Percentiles rank a stretch among this genome's conserved stretches.
These are phyloP conservation scores for Hammondia hammondi DNA, from an alignment of 169 alveolate species.

Conservation along the genomic window DNA sequence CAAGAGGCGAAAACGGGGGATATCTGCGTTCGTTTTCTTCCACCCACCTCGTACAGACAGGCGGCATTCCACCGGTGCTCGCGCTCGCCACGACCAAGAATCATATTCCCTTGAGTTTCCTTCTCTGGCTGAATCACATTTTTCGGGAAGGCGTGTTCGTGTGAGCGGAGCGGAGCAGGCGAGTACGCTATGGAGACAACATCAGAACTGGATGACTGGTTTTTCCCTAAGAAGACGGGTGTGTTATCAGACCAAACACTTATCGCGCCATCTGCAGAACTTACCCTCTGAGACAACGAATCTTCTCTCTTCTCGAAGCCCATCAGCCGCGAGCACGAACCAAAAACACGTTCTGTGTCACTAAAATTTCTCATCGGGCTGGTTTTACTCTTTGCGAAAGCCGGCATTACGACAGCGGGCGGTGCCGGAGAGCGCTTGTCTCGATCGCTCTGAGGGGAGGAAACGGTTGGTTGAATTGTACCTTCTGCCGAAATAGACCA, in stretches of 20 bases:
- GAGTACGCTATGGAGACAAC: neutral
- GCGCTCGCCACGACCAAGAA: neutral
- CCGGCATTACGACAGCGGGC: neutral
- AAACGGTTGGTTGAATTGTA: neutral
- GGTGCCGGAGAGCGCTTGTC: neutral
- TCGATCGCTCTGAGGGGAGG: neutral
- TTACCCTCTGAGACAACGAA: too few relatives aligned
- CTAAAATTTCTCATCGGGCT: neutral
- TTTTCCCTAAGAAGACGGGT: neutral
- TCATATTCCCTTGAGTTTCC: neutral
- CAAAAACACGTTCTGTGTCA: too few relatives aligned
- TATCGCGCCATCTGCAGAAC: neutral
- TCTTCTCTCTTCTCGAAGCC: too few relatives aligned
- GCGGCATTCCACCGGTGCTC: neutral
- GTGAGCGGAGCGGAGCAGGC: neutral
- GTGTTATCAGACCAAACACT: neutral
- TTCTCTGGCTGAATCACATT: neutral
- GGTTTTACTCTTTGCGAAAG: neutral
- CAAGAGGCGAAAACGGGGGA: neutral
- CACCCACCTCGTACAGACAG: neutral
- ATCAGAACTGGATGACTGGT: neutral
- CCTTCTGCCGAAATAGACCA: neutral
- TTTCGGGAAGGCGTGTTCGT: neutral
- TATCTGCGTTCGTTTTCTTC: neutral
- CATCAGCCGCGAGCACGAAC: too few relatives aligned